Evolutionary conservation across 2,329 filamentous ascomycete genomes (phyloP), one percentile per base, ranked within the genome.

Genomic region (Chaetomiaceae sp.): DNA sequence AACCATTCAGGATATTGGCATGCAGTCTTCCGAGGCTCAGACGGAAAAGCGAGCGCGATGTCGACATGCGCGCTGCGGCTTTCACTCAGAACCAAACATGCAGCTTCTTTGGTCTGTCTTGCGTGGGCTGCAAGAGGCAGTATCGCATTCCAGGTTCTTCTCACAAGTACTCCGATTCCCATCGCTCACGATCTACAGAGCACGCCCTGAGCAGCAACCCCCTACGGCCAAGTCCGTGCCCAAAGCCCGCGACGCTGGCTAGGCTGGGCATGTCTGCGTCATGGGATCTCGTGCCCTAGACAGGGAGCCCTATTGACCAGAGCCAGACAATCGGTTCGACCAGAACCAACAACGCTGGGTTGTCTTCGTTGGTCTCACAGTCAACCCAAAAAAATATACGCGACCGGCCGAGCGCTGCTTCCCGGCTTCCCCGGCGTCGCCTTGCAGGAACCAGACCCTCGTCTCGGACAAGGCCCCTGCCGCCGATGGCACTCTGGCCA

Each of bases 81-180:
- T n/a, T n/a, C n/a, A n/a, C n/a, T n/a, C n/a, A n/a, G 55, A 54
- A 59, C 60, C 57, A 60, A 43, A 17, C 29, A 45, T 15, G 20
- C 40, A 14, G 12, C 20, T 47, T 55, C 22, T 42, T 39, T 50
- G 48, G 48, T 40, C 48, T 27, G 6, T 17, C 37, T 31, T 40
- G 38, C 14, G 12, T 34, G 11, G 42, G 27, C 17, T 33, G 25
- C 38, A 25, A 33, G 5, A 14, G 33, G 8, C 27, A 6, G 14
- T n/a, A n/a, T n/a, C n/a, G n/a, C n/a, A n/a, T n/a, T n/a, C n/a
- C n/a, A n/a, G n/a, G n/a, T n/a, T n/a, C n/a, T n/a, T n/a, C n/a
- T n/a, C n/a, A n/a, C n/a, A n/a, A n/a, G n/a, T n/a, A n/a, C 42
- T 29, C 23, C 27, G 27, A 22, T 12, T 36, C n/a, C n/a, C n/a